Base-by-base conservation (phyloP, 805 yeast species). In the Ogataea thermomethanolica region DNA sequence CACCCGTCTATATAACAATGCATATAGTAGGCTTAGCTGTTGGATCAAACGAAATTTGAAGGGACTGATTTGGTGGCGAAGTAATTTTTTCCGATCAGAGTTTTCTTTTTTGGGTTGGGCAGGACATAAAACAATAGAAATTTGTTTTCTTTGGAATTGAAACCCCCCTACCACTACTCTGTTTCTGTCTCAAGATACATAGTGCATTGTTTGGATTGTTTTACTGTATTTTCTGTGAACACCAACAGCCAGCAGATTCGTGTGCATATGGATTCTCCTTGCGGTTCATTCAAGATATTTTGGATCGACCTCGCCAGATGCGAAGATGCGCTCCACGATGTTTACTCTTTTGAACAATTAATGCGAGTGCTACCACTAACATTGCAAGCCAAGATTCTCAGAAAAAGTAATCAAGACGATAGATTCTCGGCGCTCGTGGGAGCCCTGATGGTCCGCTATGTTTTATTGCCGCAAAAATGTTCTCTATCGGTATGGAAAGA, bases 271-370 rank as follows among this genome's bases (percentile, higher is more conserved):
- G 26, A 25, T 29, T 29, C n/a, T 17, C 15, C 15, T n/a, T 7
- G 37, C 29, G 29, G 15, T 34, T 11, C 9, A 4, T 20, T 26
- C 22, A 10, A 5, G n/a, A 33, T 38, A n/a, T 32, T 38, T 23
- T 38, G 42, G 42, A 10, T 28, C 11, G 42, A 38, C 20, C 12
- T 38, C 10, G 7, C 15, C 23, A 37, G 20, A 2, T 38, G 42
- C 10, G 37, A 23, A 8, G 39, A 38, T 2, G 38, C 39, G 17
- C 26, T 55, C 5, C 22, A 21, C 5, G 56, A 57, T 34, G 74
- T 64, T 35, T 70, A 59, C 53, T 62, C 66, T 46, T 78, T 75
- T 48, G 86, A 81, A 53, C 49, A 54, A 2, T 59, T 71, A 7
- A 53, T 81, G 43, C 62, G 86, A 29, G 51, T 66, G 12, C 50